Base-by-base conservation (phyloP, 2,329 filamentous ascomycete species). In the Fonsecaea nubica region DNA sequence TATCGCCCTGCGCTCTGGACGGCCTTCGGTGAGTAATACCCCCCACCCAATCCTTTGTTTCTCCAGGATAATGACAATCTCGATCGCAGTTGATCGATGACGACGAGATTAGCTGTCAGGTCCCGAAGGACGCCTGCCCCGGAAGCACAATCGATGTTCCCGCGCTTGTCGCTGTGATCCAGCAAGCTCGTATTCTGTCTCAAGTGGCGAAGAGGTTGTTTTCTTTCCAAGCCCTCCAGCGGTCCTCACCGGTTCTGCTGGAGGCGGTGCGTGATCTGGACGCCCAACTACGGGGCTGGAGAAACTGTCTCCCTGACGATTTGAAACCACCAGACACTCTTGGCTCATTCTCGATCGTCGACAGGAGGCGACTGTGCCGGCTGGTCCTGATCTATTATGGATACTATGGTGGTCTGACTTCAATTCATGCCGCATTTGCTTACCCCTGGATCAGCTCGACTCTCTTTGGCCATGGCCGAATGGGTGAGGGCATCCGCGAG, bases 31-130 rank as follows among this genome's bases (percentile, higher is more conserved):
- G 6, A 12, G 54, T 15, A 25, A 10, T 21, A 2, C n/a, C 50
- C 4, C 15, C 5, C 32, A 54, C n/a, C 45, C 36, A 18, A 48
- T 7, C 45, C 6, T 12, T 8, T 62, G 25, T 25, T 40, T 45
- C n/a, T 7, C 5, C 7, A 7, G 15, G 40, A 18, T 7, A 32
- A 7, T 21, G 54, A 25, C 25, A 1, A 25, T 25, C 25, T 25
- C n/a, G 21, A 18, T 56, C 2, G 6, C 18, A 54, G 60, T 33
- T 40, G 9, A 64, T 64, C n/a, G 54, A 64, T 21, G 62, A 64
- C 5, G 32, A 35, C 30, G 13, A 64, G 13, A 58, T 64, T 18
- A 64, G 40, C 40, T 58, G 62, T 50, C 52, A 64, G 18, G 38
- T 64, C 6, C 62, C 62, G 33, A 52, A 10, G 30, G 10, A 10